These are phyloP conservation scores for Diaporthe citriasiana DNA, from an alignment of 2,329 filamentous ascomycete genomes.

Conservation along the genomic window DNA sequence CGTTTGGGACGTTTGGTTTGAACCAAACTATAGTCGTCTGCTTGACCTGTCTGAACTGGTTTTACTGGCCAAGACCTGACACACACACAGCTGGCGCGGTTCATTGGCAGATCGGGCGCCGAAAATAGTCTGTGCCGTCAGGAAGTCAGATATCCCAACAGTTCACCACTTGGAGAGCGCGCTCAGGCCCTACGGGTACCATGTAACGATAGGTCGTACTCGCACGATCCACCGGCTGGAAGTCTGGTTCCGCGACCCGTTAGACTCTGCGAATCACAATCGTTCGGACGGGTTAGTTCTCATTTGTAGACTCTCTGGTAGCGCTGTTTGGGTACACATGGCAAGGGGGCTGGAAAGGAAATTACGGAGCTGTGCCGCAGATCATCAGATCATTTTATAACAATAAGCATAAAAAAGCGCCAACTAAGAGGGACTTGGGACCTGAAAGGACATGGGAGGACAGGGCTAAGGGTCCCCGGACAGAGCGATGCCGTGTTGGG, in stretches of 20 bases:
- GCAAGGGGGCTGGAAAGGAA: neutral
- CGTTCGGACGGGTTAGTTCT: slow-evolving; percentile 6
- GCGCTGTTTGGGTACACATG: neutral
- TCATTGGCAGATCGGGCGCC: slow-evolving; percentile 6
- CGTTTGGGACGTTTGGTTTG: slow-evolving; percentile 8
- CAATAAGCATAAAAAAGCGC: slow-evolving; percentile 28
- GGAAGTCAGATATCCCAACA: neutral
- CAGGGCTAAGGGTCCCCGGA: slow-evolving; percentile 5
- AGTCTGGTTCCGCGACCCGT: slow-evolving; percentile 1
- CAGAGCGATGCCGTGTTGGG: slow-evolving; percentile 39
- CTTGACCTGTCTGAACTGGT: neutral
- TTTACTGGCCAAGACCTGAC: neutral
- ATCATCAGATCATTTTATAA: slow-evolving; percentile 27
- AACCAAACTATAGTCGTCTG: neutral
- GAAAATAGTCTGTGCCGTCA: neutral
- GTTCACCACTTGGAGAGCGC: neutral
- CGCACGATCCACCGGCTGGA: slow-evolving; percentile 5
- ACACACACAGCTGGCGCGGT: neutral
- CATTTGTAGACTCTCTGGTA: neutral
- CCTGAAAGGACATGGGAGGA: neutral
- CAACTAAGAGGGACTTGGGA: neutral
- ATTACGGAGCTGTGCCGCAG: slow-evolving; percentile 14
- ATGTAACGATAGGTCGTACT: slow-evolving; percentile 23
- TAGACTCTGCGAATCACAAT: slow-evolving; percentile 6
- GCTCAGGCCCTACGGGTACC: neutral